These are phyloP conservation scores for Vigna mungo DNA, from an alignment of 306 rosid species.

Conservation along the genomic window DNA sequence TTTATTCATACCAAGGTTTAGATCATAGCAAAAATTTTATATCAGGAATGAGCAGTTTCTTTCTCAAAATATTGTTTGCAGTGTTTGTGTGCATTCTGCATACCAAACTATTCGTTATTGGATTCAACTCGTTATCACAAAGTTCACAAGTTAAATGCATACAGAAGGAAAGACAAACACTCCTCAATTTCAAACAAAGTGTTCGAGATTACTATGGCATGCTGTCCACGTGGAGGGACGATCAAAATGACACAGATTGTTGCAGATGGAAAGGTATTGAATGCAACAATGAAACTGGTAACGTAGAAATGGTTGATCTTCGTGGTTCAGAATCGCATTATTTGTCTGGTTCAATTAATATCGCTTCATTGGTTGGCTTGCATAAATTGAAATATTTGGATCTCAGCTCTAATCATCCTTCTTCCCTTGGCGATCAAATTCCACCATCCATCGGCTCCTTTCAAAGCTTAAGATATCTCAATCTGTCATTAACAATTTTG, in stretches of 20 bases:
- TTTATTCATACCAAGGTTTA: too few species aligned
- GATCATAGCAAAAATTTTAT: too few species aligned
- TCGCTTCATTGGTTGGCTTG: not conserved
- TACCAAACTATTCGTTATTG: not conserved
- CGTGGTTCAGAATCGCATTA: not conserved
- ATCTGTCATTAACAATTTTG: too few species aligned
- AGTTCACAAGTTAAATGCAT: not conserved
- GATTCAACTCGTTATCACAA: not conserved
- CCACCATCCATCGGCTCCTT: too few species aligned
- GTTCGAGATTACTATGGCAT: not conserved
- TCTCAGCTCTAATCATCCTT: not conserved
- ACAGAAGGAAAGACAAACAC: slow-evolving; percentile 26
- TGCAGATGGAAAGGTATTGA: slow-evolving; percentile 33
- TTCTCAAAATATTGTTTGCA: not conserved
- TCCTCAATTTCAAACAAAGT: slow-evolving; percentile 27
- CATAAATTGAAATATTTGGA: slow-evolving; percentile 9
- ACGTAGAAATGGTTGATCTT: slow-evolving; percentile 5
- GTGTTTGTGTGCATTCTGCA: not conserved
- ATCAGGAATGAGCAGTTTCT: not conserved
- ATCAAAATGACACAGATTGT: not conserved
- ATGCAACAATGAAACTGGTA: slow-evolving; percentile 34
- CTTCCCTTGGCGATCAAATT: too few species aligned
- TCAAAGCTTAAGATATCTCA: not conserved
- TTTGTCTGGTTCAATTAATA: not conserved
- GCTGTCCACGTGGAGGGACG: slow-evolving; percentile 25